Evolutionary conservation across 148 eudicot species (phyloP).

Genomic region (Hydrangea macrophylla): DNA sequence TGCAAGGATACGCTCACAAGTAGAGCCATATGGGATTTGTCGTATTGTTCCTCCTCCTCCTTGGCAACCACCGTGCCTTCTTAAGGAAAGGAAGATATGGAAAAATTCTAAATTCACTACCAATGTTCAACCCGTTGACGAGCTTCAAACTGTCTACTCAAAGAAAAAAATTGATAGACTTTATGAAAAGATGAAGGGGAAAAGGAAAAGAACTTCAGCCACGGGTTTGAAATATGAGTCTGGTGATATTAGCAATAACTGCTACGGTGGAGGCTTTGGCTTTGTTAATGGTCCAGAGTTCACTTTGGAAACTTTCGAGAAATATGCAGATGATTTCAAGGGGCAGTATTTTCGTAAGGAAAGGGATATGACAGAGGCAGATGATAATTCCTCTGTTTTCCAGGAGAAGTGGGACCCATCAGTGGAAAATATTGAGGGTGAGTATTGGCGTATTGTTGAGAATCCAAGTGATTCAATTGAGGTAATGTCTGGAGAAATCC

Average conservation of each 20-base stretch:
- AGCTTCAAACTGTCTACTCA: slow-evolving; percentile 28
- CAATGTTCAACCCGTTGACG: slow-evolving; percentile 39
- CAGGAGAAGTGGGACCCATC: slow-evolving; percentile 30
- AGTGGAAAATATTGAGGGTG: slow-evolving; percentile 64
- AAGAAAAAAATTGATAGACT: slow-evolving; percentile 25
- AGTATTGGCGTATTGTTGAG: slow-evolving; percentile 70
- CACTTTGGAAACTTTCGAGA: slow-evolving; percentile 56
- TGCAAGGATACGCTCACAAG: slow-evolving; percentile 56
- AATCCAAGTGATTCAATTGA: slow-evolving; percentile 67
- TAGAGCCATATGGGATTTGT: slow-evolving; percentile 68
- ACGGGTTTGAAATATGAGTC: slow-evolving; percentile 23
- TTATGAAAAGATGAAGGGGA: slow-evolving; percentile 26
- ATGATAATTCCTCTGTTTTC: slow-evolving; percentile 14
- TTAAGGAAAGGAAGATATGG: slow-evolving; percentile 47
- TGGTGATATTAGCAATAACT: slow-evolving; percentile 22
- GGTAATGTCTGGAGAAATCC: slow-evolving; percentile 41
- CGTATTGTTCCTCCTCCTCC: slow-evolving; percentile 83
- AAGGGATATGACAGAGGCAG: slow-evolving; percentile 17
- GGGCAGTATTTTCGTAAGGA: slow-evolving; percentile 43
- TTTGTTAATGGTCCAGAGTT: slow-evolving; percentile 52
- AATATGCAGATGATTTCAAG: slow-evolving; percentile 63
- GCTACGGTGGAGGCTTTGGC: slow-evolving; percentile 23
- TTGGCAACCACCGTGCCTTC: slow-evolving; percentile 59
- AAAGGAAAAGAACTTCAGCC: slow-evolving; percentile 28
- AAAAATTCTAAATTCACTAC: slow-evolving; percentile 42